Conservation (phyloP, 225 moss, liverwort and hornwort species). For the Anthoceros angustus region DNA sequence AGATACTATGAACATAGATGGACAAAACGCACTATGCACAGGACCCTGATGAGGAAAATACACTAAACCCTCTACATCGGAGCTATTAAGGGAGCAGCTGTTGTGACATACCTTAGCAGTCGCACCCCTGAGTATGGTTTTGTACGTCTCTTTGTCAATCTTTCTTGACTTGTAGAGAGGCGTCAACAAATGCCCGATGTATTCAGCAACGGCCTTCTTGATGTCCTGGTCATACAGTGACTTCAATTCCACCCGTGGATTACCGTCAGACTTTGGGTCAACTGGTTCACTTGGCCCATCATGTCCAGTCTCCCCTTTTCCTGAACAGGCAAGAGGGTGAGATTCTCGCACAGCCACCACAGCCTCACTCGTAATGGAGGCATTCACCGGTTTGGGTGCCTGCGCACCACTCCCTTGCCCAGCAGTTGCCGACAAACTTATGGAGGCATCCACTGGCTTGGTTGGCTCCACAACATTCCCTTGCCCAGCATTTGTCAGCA, state of each 20-base stretch:
- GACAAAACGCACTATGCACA: too few relatives aligned
- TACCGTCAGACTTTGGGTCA: not conserved
- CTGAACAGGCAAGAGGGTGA: not conserved
- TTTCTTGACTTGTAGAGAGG: conserved; percentile 49
- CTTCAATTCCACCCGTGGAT: conserved; percentile 4
- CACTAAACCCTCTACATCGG: not conserved
- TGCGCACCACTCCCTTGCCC: not conserved
- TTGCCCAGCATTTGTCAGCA: too few relatives aligned
- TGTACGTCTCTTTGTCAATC: conserved; percentile 43
- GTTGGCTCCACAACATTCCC: too few relatives aligned
- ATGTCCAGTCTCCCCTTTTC: not conserved
- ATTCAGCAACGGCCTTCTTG: conserved; percentile 48
- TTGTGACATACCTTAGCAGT: conserved; percentile 33
- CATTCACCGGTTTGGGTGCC: not conserved
- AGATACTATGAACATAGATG: too few relatives aligned
- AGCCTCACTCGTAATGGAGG: not conserved
- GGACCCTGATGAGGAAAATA: too few relatives aligned
- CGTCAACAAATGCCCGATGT: conserved; percentile 41
- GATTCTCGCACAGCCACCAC: not conserved
- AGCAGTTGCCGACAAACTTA: too few relatives aligned
- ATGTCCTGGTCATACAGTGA: conserved; percentile 13
- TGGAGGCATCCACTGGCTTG: too few relatives aligned
- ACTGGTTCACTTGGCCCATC: not conserved
- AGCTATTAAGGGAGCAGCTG: not conserved
- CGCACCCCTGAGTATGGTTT: conserved; percentile 54